phyloP scores from a whole-genome alignment of 768 basidiomycete genomes.

The Tricholoma terreum region DNA sequence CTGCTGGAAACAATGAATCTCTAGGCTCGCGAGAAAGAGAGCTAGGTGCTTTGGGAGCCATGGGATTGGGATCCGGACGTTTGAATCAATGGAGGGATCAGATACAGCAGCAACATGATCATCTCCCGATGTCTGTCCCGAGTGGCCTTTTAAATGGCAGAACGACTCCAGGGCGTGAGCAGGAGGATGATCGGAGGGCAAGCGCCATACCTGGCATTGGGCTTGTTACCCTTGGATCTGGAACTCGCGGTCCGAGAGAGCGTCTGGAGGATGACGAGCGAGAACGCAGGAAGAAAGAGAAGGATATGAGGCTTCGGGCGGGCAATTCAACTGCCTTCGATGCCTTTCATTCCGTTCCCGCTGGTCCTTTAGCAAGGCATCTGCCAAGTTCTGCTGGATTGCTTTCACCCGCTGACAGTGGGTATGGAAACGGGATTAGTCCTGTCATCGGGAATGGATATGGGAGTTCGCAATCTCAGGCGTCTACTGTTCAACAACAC shows the following conservation, averaged over 20 bases:
- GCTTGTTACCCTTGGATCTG: conserved; percentile 26
- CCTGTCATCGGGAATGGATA: conserved; percentile 18
- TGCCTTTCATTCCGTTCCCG: conserved; percentile 68
- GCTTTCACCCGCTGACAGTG: conserved; percentile 13
- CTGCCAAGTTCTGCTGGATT: conserved; percentile 26
- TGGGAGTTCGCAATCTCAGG: conserved; percentile 6
- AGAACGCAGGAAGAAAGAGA: conserved; percentile 50
- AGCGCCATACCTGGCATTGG: conserved; percentile 39
- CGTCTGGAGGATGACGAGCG: conserved; percentile 61
- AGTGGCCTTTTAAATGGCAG: conserved; percentile 13
- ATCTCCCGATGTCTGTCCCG: conserved; percentile 1
- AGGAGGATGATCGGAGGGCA: conserved; percentile 48
- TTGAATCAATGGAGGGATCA: conserved; percentile 38
- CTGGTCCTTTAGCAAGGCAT: conserved; percentile 33
- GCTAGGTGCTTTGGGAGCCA: conserved; percentile 42
- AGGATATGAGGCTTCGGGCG: conserved; percentile 43
- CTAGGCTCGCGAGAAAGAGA: conserved; percentile 47
- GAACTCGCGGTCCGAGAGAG: conserved; percentile 55
- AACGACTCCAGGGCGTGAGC: conserved; percentile 21
- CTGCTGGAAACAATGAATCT: conserved; percentile 19
- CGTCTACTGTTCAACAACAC: conserved; percentile 9
- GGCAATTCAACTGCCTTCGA: conserved; percentile 58
- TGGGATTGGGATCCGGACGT: conserved; percentile 39
- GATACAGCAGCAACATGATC: conserved; percentile 17
- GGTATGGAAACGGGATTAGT: conserved; percentile 11